Evolutionary conservation across 2,329 filamentous ascomycete genomes (phyloP), one percentile per base, ranked within the genome.

Genomic region (Diaporthe batatas): DNA sequence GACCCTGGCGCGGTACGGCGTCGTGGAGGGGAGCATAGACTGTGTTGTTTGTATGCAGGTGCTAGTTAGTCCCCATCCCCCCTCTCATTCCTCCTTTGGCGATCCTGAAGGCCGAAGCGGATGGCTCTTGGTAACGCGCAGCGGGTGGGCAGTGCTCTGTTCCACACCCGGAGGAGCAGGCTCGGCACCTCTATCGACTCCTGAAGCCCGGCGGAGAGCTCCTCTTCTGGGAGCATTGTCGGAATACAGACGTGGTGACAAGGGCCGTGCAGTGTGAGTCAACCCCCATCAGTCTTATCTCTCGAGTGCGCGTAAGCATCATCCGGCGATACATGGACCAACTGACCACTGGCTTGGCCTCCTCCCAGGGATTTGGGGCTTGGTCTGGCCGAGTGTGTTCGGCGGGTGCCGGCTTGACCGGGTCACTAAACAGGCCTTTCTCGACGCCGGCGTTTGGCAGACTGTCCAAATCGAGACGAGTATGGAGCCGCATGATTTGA

Each of bases 191-290:
- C n/a, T 83, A 82, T 74, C 80, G 80, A 67, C 75, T 86, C 36
- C 75, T 87, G 54, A 86, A 83, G 74, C 85, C 84, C 0, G 84
- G 84, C 1, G 84, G 84, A 16, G 81, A 80, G 57, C 83, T 86
- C 72, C 78, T 87, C 34, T 86, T 86, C 70, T 86, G 84, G 82
- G 85, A 86, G 74, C 85, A 86, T 71, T 76, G 75, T 62, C 73
- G 75, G 68, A 82, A 75, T 73, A 69, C 70, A 16, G 74, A 81
- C 53, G 29, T 25, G 49, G 32, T 81, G 25, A 84, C 83, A 5
- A 72, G 70, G 44, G 55, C 75, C 34, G 77, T 72, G 23, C 81
- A 82, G 77, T 75, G 80, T 82, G 76, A 58, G 79, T 39, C 36
- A 39, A 39, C 36, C 36, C 36, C 36, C 12, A 39, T 77, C 10